phyloP scores from a whole-genome alignment of 2,329 filamentous ascomycete species.

The Periglandula ipomoeae region DNA sequence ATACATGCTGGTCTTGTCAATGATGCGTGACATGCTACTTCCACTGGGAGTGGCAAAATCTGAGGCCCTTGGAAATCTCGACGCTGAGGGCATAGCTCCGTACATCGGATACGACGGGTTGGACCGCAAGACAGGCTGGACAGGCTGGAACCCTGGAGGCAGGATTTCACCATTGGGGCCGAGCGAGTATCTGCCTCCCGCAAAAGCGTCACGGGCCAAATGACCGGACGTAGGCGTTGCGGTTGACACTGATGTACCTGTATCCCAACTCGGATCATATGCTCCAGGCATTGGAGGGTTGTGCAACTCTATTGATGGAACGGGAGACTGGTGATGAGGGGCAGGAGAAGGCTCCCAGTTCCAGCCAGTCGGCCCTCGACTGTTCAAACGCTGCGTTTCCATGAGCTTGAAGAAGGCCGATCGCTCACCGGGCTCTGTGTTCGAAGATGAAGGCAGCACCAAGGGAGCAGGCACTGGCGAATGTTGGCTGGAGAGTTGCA shows the following conservation, averaged over 20 bases:
- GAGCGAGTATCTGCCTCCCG: neutral
- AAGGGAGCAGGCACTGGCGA: neutral
- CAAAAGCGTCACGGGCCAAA: neutral
- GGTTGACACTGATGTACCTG: neutral
- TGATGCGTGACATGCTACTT: slow-evolving; percentile 23
- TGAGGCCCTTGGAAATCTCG: neutral
- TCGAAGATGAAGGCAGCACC: neutral
- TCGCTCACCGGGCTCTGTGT: neutral
- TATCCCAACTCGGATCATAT: slow-evolving; percentile 11
- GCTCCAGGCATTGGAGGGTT: slow-evolving; percentile 11
- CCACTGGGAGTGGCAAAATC: slow-evolving; percentile 1
- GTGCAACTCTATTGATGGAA: neutral
- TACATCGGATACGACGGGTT: neutral
- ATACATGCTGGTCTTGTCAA: slow-evolving; percentile 27
- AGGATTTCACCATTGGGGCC: neutral
- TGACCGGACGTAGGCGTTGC: neutral
- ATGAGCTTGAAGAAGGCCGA: slow-evolving; percentile 21
- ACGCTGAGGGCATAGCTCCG: neutral
- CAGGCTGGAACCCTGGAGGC: neutral
- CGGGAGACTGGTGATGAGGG: neutral
- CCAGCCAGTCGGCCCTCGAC: neutral
- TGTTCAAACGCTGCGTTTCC: slow-evolving; percentile 17
- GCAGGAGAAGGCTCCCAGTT: neutral
- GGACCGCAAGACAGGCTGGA: neutral
- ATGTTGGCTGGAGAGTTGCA: slow-evolving; percentile 17